phyloP scores from a whole-genome alignment of 495 filamentous ascomycete species.

The Aspergillus bridgeri region DNA sequence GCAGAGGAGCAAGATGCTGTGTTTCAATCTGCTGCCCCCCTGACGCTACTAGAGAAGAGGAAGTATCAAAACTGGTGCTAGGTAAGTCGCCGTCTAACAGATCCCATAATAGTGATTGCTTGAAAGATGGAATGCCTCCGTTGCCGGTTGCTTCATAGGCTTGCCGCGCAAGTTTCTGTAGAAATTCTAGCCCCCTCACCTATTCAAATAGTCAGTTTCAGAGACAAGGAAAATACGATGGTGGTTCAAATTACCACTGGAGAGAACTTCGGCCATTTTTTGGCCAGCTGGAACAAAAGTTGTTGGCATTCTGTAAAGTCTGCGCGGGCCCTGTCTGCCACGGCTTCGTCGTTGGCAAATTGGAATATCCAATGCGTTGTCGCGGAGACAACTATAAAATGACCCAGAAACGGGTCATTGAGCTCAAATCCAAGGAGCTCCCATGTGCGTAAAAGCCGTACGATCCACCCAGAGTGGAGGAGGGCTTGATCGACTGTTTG shows the following conservation, averaged over 20 bases:
- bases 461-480: slow-evolving; percentile 9
- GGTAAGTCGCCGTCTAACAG: neutral
- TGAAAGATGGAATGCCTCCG: neutral
- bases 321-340: neutral
- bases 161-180: neutral
- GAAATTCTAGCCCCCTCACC: neutral
- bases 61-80: neutral
- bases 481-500: slow-evolving; percentile 9
- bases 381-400: slow-evolving; percentile 1
- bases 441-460: slow-evolving; percentile 2
- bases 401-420: slow-evolving; percentile 6
- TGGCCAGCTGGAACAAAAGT: neutral
- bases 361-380: slow-evolving; percentile 12
- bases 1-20: neutral
- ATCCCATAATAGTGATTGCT: neutral
- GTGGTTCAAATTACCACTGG: neutral
- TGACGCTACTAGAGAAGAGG: neutral
- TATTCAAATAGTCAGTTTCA: neutral
- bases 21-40: neutral
- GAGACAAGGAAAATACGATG: neutral
- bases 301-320: slow-evolving; percentile 1
- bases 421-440: neutral
- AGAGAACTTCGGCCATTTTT: slow-evolving; percentile 3
- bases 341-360: slow-evolving; percentile 9
- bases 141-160: neutral